Conservation (phyloP, 2,329 filamentous ascomycete genomes). For the Byssochlamys sp. region DNA sequence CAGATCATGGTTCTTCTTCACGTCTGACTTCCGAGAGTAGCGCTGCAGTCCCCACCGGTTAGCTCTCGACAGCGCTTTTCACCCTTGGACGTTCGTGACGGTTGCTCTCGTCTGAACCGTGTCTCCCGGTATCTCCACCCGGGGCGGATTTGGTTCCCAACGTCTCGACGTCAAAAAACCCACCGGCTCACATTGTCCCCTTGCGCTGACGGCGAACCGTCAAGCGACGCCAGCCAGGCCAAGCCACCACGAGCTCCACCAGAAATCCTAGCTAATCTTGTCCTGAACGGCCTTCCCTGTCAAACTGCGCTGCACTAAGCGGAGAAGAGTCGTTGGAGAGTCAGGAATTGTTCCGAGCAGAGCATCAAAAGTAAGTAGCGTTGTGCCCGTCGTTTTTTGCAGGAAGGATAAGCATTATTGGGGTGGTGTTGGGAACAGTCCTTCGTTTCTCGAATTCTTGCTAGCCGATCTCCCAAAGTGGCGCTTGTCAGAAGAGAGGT, state of each 20-base stretch:
- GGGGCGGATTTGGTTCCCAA: constrained; percentile 5
- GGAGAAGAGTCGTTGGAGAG: neutral
- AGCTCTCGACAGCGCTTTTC: neutral
- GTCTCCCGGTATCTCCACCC: neutral
- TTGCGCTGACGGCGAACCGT: neutral
- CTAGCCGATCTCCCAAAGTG: neutral
- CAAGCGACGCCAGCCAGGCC: constrained; percentile 6
- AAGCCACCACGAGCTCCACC: constrained; percentile 15
- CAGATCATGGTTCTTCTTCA: constrained; percentile 1
- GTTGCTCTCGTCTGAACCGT: neutral
- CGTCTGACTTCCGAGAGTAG: neutral
- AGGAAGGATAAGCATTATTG: neutral
- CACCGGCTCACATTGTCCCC: neutral
- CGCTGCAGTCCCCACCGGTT: neutral
- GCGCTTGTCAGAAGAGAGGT: neutral
- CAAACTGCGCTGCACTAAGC: neutral
- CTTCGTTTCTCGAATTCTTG: neutral
- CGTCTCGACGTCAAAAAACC: constrained; percentile 3
- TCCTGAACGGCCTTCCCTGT: constrained; percentile 6
- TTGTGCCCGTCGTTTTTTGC: neutral
- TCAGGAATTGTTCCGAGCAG: neutral
- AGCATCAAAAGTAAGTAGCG: neutral
- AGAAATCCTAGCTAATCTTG: constrained; percentile 20
- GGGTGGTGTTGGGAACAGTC: neutral
- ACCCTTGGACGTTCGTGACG: neutral